phyloP scores from a whole-genome alignment of 2,329 filamentous ascomycete species.

The Penicillium sp. region DNA sequence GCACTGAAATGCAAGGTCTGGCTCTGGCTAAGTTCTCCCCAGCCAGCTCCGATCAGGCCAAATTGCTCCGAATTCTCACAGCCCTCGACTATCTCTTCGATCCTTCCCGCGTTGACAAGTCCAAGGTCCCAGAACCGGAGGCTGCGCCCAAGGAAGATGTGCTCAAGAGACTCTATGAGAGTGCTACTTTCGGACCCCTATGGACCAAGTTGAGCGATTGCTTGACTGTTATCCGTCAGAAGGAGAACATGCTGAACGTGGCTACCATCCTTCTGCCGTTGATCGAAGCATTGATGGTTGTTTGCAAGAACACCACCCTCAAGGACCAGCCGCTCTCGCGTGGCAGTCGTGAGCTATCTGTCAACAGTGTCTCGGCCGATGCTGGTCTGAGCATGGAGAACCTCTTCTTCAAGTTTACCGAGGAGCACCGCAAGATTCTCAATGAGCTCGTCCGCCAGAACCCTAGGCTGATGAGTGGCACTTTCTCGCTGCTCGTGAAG shows the following conservation, averaged over 20 bases:
- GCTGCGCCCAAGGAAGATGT: slow-evolving; percentile 77
- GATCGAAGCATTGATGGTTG: slow-evolving; percentile 97
- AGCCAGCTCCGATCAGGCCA: slow-evolving; percentile 93
- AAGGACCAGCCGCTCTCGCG: slow-evolving; percentile 64
- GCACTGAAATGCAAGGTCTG: slow-evolving; percentile 93
- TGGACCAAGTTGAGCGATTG: slow-evolving; percentile 93
- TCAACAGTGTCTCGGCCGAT: slow-evolving; percentile 78
- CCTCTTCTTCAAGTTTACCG: slow-evolving; percentile 95
- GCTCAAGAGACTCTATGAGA: slow-evolving; percentile 85
- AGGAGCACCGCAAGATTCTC: slow-evolving; percentile 94
- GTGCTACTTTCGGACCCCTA: slow-evolving; percentile 82
- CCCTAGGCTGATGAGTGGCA: slow-evolving; percentile 97
- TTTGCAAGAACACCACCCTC: slow-evolving; percentile 94
- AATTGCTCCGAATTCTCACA: slow-evolving; percentile 86
- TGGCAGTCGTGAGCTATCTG: slow-evolving; percentile 66
- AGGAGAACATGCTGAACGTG: slow-evolving; percentile 95
- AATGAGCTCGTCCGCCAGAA: slow-evolving; percentile 97
- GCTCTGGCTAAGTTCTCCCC: slow-evolving; percentile 95
- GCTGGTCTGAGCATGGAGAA: slow-evolving; percentile 72
- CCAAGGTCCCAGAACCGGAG: slow-evolving; percentile 57
- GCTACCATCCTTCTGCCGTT: slow-evolving; percentile 92
- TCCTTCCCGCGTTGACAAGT: slow-evolving; percentile 65
- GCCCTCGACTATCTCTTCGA: slow-evolving; percentile 96
- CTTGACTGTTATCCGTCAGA: slow-evolving; percentile 81
- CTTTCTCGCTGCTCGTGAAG: slow-evolving; percentile 92